A percentile compares a stretch with the other conserved stretches of the same genome.
phyloP scores from a whole-genome alignment of 768 basidiomycete genomes.

The Phanerochaete carnosa region DNA sequence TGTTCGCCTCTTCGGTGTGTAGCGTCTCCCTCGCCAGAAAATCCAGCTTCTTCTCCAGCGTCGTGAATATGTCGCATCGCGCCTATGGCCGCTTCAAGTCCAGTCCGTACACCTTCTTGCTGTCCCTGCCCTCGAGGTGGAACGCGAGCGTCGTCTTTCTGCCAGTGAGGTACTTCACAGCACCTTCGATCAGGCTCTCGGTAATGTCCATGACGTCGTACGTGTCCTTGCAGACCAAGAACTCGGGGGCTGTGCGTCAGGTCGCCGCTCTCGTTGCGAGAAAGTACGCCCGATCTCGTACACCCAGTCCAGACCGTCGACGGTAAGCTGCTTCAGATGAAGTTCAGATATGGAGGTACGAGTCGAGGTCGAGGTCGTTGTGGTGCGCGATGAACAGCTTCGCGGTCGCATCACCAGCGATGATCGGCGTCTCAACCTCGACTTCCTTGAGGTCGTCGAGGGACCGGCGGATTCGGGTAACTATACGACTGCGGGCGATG shows the following conservation, averaged over 20 bases:
- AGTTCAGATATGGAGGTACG: constrained; percentile 97
- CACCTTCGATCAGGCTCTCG: constrained; percentile 82
- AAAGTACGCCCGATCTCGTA: constrained; percentile 99
- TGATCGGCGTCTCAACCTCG: constrained; percentile 98
- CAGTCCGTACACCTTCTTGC: constrained; percentile 66
- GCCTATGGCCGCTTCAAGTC: constrained; percentile 97
- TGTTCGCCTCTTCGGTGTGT: constrained; percentile 84
- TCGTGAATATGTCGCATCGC: constrained; percentile 96
- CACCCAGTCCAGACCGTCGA: constrained; percentile 95
- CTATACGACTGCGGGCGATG: constrained; percentile 81
- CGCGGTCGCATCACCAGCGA: constrained; percentile 96
- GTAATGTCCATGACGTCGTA: constrained; percentile 98
- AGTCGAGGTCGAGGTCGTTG: constrained; percentile 94
- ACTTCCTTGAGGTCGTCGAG: constrained; percentile 90
- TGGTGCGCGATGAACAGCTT: constrained; percentile 99
- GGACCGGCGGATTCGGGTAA: constrained; percentile 92
- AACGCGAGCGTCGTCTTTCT: constrained; percentile 78
- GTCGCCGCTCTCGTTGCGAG: constrained; percentile 97
- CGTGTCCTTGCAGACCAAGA: constrained; percentile 99
- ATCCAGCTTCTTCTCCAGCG: constrained; percentile 92
- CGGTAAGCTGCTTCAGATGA: constrained; percentile 97
- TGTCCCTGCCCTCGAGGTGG: constrained; percentile 94
- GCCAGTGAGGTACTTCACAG: constrained; percentile 83
- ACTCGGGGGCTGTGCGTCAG: constrained; percentile 99
- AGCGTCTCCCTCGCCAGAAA: constrained; percentile 93